A percentile compares a stretch with the other conserved stretches of the same genome.
Conservation (phyloP, 1,284 basidiomycete genomes). For the Marasmius sp. region DNA sequence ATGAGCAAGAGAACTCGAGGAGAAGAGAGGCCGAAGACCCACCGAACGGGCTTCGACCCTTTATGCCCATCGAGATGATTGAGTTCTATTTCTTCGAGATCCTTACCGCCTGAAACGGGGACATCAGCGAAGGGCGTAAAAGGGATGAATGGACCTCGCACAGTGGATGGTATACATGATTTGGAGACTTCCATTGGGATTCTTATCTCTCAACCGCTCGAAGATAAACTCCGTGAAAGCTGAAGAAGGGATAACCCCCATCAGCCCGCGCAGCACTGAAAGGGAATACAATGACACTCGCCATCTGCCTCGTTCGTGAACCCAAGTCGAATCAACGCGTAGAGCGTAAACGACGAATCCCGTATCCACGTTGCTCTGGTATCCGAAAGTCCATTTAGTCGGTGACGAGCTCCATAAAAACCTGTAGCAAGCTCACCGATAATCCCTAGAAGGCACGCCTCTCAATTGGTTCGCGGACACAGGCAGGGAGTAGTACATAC, state of each 20-base stretch:
- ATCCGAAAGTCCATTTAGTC: conserved; percentile 1
- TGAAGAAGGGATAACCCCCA: conserved; percentile 27
- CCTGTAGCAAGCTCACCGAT: conserved; percentile 43
- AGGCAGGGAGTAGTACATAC: conserved; percentile 34
- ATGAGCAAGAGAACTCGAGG: background rate
- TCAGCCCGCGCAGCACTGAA: background rate
- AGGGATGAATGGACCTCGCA: conserved; percentile 17
- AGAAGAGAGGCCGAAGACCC: conserved; percentile 10
- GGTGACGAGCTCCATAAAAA: background rate
- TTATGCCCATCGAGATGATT: conserved; percentile 85
- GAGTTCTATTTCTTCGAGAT: conserved; percentile 82
- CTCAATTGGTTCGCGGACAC: background rate
- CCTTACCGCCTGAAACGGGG: conserved; percentile 62
- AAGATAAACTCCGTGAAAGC: conserved; percentile 91
- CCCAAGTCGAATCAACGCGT: conserved; percentile 87
- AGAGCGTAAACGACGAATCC: conserved; percentile 89
- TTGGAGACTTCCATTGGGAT: conserved; percentile 85
- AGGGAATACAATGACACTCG: conserved; percentile 26
- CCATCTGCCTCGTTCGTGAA: conserved; percentile 89
- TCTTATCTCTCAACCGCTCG: conserved; percentile 76
- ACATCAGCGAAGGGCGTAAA: background rate
- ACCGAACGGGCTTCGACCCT: conserved; percentile 74
- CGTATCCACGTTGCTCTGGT: conserved; percentile 82
- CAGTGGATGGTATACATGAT: conserved; percentile 92
- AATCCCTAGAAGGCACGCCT: conserved; percentile 51